Evolutionary conservation across 208 protist species (phyloP), one percentile per base, ranked within the genome.

Genomic region (Lotmaria passim): DNA sequence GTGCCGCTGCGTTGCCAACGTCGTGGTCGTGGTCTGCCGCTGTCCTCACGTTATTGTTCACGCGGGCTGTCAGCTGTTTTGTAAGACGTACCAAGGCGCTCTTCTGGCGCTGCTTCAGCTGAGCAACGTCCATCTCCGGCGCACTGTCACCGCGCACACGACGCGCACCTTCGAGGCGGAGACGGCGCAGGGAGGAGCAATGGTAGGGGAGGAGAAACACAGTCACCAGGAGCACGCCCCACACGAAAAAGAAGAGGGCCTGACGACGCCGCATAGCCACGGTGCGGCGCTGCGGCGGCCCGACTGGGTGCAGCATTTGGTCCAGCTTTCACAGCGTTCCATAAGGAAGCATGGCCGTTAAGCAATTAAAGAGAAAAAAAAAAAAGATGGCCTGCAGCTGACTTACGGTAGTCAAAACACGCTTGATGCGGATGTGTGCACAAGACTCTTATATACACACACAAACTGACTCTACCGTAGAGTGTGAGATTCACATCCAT

Each of bases 261-360:
- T 81, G 69, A 14, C 80, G 75, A 21, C 83, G 80, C 3, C 74
- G 75, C 47, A 69, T 50, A 33, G 64, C 60, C 11, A 43, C 48
- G 12, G 74, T 89, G 52, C 69, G 70, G 38, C 57, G 78, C 44
- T 44, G 55, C 34, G 63, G 67, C 31, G 74, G 82, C 15, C 41
- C 67, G 2, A 64, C 48, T 10, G 79, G 70, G 61, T 89, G 79
- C 38, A 89, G 72, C 70, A 77, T 69, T 44, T 86, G 58, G 43
- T 89, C 83, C 55, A 89, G 73, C 57, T 78, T 71, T 80, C 80
- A 86, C 31, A 89, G 65, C 15, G 69, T 56, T 7, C 83, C 83
- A 43, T 89, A 89, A 3, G 83, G 83, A 26, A 89, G 58, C 83
- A 89, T 89, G n/a, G n/a, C n/a, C n/a, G 50, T 34, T n/a, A 17